Conservation (phyloP, 495 filamentous ascomycete genomes). For the Durotheca rogersii region DNA sequence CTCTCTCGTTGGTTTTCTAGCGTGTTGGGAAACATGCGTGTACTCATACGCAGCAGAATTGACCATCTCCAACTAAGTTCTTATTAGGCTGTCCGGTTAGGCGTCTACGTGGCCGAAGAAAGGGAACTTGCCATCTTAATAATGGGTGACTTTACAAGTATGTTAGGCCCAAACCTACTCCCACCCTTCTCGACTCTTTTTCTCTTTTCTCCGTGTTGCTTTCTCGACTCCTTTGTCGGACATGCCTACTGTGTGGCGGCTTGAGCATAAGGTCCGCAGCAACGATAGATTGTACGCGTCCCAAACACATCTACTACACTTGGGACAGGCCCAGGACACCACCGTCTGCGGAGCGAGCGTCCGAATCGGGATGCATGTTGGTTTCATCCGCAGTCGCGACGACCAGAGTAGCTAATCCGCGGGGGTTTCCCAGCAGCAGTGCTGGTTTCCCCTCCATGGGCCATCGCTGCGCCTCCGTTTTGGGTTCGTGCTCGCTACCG, state of each 20-base stretch:
- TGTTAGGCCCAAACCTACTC: too few species aligned
- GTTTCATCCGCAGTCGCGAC: slow-evolving; percentile 15
- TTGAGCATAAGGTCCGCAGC: too few species aligned
- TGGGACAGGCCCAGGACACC: not conserved
- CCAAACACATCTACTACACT: slow-evolving; percentile 12
- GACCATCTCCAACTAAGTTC: too few species aligned
- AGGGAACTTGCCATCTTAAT: too few species aligned
- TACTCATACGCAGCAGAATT: too few species aligned
- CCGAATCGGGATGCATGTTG: slow-evolving; percentile 13
- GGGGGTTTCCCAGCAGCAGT: not conserved
- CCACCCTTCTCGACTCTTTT: too few species aligned
- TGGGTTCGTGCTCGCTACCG: slow-evolving; percentile 14
- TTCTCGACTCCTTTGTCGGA: not conserved
- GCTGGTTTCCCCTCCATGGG: not conserved
- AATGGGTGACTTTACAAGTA: too few species aligned
- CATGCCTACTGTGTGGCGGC: too few species aligned
- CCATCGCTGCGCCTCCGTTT: slow-evolving; percentile 14
- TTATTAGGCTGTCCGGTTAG: too few species aligned
- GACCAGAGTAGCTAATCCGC: not conserved
- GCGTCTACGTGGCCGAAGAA: too few species aligned
- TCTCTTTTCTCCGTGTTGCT: not conserved
- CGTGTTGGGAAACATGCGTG: too few species aligned
- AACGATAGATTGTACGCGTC: slow-evolving; percentile 14
- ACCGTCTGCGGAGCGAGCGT: slow-evolving; percentile 1
- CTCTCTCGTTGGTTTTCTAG: too few species aligned